phyloP scores from a whole-genome alignment of 371 early-diverging fungal genomes.

The Apophysomyces trapeziformis region DNA sequence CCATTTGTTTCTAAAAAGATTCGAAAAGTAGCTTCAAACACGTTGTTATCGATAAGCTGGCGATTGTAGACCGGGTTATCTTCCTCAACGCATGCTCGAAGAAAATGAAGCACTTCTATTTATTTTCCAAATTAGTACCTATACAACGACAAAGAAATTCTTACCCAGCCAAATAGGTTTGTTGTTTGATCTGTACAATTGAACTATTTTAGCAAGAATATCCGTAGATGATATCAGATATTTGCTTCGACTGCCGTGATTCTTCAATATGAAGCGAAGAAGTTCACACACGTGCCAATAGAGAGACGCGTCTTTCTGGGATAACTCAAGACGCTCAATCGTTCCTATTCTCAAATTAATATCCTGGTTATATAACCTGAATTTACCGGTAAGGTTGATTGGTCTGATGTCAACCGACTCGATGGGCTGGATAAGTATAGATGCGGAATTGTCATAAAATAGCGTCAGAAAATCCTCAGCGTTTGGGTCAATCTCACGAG shows the following conservation, averaged over 20 bases:
- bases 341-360: constrained; percentile 23
- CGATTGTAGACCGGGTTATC: constrained; percentile 82
- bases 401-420: constrained; percentile 37
- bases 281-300: constrained; percentile 75
- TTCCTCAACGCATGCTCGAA: constrained; percentile 74
- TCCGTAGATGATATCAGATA: constrained; percentile 69
- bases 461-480: constrained; percentile 72
- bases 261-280: constrained; percentile 66
- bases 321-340: constrained; percentile 31
- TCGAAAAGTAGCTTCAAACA: constrained; percentile 73
- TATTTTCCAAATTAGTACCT: not conserved
- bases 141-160: not conserved
- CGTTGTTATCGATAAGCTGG: constrained; percentile 64
- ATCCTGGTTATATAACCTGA: not conserved
- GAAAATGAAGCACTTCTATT: constrained; percentile 76
- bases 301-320: constrained; percentile 38
- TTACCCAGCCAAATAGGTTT: constrained; percentile 73
- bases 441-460: constrained; percentile 74
- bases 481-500: constrained; percentile 56
- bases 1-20: constrained; percentile 68
- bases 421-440: constrained; percentile 64
- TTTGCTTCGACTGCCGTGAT: constrained; percentile 78
- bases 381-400: constrained; percentile 34
- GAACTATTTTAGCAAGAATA: constrained; percentile 58
- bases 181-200: constrained; percentile 71